Evolutionary conservation across 202 grass and related monocot species (phyloP).

Genomic region (Panicum hallii): DNA sequence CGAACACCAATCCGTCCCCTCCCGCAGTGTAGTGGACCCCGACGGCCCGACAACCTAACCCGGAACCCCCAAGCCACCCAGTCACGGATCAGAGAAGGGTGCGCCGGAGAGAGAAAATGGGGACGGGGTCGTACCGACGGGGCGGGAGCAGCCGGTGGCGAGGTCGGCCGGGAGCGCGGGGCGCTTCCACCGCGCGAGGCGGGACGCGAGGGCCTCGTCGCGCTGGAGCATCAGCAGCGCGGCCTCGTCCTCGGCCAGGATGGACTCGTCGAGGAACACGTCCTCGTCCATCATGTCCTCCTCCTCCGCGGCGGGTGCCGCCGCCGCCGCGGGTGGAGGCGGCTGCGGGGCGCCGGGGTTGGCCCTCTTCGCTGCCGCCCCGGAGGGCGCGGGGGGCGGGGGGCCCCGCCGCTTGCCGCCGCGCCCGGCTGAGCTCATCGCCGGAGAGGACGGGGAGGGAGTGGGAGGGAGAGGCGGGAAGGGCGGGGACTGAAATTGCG

Average conservation of each 20-base stretch:
- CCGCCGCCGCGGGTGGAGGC: slow-evolving; percentile 35
- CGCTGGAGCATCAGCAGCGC: slow-evolving; percentile 69
- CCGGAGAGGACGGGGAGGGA: background rate
- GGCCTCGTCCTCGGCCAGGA: slow-evolving; percentile 81
- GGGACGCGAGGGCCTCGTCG: slow-evolving; percentile 70
- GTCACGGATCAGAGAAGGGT: background rate
- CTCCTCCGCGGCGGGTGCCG: slow-evolving; percentile 32
- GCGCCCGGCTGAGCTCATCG: slow-evolving; percentile 57
- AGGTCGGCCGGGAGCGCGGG: slow-evolving; percentile 71
- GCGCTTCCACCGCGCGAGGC: slow-evolving; percentile 82
- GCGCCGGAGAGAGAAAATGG: too few species aligned
- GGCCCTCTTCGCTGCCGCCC: slow-evolving; percentile 46
- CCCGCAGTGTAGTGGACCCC: background rate
- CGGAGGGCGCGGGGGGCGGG: slow-evolving; percentile 17
- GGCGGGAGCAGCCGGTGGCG: slow-evolving; percentile 50
- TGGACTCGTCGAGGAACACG: slow-evolving; percentile 76
- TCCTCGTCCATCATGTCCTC: slow-evolving; percentile 99
- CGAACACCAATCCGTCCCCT: background rate
- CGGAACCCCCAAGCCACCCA: background rate
- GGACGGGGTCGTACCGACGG: slow-evolving; percentile 49
- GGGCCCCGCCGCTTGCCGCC: slow-evolving; percentile 53
- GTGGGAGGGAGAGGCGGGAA: slow-evolving; percentile 17
- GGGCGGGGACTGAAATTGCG: slow-evolving; percentile 38
- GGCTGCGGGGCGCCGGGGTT: slow-evolving; percentile 32
- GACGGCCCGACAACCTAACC: background rate